These are phyloP conservation scores for Avena insularis DNA, from an alignment of 176 grass and related monocot species.

Conservation along the genomic window DNA sequence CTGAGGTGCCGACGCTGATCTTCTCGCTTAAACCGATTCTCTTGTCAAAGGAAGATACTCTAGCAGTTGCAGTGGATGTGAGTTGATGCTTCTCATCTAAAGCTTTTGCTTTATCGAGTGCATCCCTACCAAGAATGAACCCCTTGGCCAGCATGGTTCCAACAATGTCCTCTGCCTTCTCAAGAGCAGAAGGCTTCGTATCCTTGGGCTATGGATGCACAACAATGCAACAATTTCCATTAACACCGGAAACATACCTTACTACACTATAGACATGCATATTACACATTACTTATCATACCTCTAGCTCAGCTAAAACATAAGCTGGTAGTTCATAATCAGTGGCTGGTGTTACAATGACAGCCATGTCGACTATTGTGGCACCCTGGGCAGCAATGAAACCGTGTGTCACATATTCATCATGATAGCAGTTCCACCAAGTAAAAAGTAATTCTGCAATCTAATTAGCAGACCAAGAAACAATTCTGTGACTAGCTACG, in stretches of 20 bases:
- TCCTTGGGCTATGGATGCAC: constrained; percentile 53
- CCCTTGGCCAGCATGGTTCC: constrained; percentile 87
- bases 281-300: constrained; percentile 24
- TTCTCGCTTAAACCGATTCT: constrained; percentile 88
- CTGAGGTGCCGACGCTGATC: constrained; percentile 67
- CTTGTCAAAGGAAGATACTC: constrained; percentile 79
- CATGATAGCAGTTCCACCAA: background rate
- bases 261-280: background rate
- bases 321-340: constrained; percentile 76
- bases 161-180: constrained; percentile 80
- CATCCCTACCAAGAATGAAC: constrained; percentile 85
- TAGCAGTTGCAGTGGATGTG: constrained; percentile 75
- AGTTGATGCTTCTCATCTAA: constrained; percentile 87
- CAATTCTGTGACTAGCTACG: background rate
- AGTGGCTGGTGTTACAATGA: constrained; percentile 63
- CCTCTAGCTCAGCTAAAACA: constrained; percentile 65
- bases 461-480: background rate
- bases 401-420: background rate
- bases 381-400: constrained; percentile 70
- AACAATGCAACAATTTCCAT: constrained; percentile 10
- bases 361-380: constrained; percentile 94
- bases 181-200: constrained; percentile 57
- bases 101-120: constrained; percentile 74
- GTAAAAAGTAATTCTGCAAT: background rate
- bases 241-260: constrained; percentile 8